Base-by-base conservation (phyloP, 2,329 filamentous ascomycete genomes). In the Arachnomyces sp. region DNA sequence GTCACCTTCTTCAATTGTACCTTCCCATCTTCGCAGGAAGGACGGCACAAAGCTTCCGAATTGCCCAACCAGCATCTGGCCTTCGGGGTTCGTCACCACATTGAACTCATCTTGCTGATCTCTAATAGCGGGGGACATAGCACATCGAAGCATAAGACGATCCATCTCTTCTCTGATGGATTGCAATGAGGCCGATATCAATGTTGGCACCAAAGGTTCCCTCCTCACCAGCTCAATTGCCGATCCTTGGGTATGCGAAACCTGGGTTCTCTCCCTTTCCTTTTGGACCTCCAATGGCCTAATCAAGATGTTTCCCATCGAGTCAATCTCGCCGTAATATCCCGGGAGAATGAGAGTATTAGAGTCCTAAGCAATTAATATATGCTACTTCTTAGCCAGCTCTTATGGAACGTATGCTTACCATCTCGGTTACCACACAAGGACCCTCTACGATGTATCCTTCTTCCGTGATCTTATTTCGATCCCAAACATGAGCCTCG, bases 91-190 rank as follows among this genome's bases (percentile, higher is more conserved):
- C 3, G 70, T 72, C 37, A 72, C 70, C n/a, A 72, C 68, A 25
- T 73, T 73, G 53, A 72, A 73, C 43, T 72, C 69, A 18, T 73
- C 70, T 44, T 72, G 69, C 36, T 72, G 68, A 37, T 72, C 69
- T 13, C 70, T 60, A 31, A 72, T 72, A 0, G 67, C 68, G 0
- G 70, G 69, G 2, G 66, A 70, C 68, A 73, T 72, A 31, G 67
- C 65, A 39, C 66, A 69, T 7, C 69, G 62, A n/a, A 72, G 59
- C 61, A 72, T 70, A 25, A 72, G 56, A 1, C 65, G 67, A 42
- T 72, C 70, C 70, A 73, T 73, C 43, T 73, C 69, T 18, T 63
- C 59, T 28, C 70, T 59, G 12, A 55, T 70, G 0, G 68, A 70
- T 7, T 61, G 64, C 7, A 72, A 57, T 0, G 68, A 63, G 5